Conservation (phyloP, 1,284 basidiomycete species). For the Cryptococcus sp. region DNA sequence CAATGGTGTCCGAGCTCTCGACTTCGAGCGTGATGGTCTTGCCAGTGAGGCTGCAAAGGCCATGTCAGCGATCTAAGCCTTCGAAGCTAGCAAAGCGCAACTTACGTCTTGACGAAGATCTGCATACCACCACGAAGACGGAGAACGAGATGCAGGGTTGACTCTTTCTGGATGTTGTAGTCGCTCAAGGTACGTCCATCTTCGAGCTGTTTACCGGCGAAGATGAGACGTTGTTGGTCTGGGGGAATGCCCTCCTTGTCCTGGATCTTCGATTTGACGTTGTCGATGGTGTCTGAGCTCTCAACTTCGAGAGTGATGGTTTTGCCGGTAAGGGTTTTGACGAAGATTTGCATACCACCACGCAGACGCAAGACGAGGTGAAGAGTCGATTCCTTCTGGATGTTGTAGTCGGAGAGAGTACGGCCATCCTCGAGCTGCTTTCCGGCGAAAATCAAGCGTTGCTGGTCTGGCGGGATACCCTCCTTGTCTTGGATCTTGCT, state of each 20-base stretch:
- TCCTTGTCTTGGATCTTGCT: conserved; percentile 91
- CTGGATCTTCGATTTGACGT: conserved; percentile 59
- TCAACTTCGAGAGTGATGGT: conserved; percentile 91
- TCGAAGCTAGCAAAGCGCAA: neutral
- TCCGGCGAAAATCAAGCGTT: conserved; percentile 95
- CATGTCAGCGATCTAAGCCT: neutral
- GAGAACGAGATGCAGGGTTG: conserved; percentile 55
- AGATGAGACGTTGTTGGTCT: conserved; percentile 67
- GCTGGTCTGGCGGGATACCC: conserved; percentile 74
- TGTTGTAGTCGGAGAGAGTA: conserved; percentile 86
- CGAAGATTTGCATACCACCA: conserved; percentile 65
- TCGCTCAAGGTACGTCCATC: conserved; percentile 88
- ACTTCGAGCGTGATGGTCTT: conserved; percentile 92
- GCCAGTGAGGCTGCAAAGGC: conserved; percentile 33
- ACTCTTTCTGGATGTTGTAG: conserved; percentile 56
- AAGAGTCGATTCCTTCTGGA: conserved; percentile 91
- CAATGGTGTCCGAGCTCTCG: conserved; percentile 84
- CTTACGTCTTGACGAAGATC: conserved; percentile 44
- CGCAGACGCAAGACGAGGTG: conserved; percentile 65
- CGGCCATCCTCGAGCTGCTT: conserved; percentile 94
- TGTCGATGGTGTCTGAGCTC: conserved; percentile 87
- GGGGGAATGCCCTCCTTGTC: conserved; percentile 72
- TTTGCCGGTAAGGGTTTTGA: conserved; percentile 63
- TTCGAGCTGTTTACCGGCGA: conserved; percentile 44
- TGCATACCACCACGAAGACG: conserved; percentile 51